Evolutionary conservation across 2,329 filamentous ascomycete species (phyloP), one percentile per base, ranked within the genome.

Genomic region (Nemania sp.): DNA sequence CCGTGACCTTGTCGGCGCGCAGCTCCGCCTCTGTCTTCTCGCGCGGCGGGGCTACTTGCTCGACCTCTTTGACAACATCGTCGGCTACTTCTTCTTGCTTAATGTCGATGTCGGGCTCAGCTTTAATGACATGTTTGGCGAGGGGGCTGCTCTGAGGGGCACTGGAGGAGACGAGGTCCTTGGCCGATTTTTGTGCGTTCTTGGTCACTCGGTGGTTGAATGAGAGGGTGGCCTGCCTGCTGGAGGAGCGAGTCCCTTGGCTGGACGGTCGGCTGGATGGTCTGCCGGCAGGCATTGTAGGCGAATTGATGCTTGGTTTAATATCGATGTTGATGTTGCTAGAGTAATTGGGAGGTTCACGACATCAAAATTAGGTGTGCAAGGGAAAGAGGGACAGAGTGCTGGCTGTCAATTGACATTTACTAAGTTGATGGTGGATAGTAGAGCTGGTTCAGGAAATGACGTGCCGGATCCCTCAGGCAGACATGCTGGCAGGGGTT

Each of bases 1-100:
- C 80, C 6, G 81, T 82, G 36, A 95, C 73, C 61, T 83, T 80
- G 59, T 83, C 77, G 1, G 91, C 91, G 55, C 73, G 74, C 20
- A 78, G 62, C 63, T 89, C 80, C 5, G 70, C 73, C 54, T 77
- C 78, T 6, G 75, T 76, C 66, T 79, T 82, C 62, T 77, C 64
- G 52, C 3, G 61, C 50, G 49, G 64, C 44, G 46, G 51, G 46
- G 37, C 14, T 58, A 52, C 28, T 52, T 54, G 5, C 60, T 56
- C 14, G 64, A 61, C 14, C 62, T 55, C 34, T 28, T 53, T 45
- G 20, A 37, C 42, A 11, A 46, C 14, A 62, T 55, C 34, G 22
- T 53, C 48, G 20, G 33, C 42, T 11, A 46, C n/a, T 2, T 24
- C 61, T 7, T 55, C 58, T n/a, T 69, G 61, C 11, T 65, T 42